A percentile compares a stretch with the other conserved stretches of the same genome.
phyloP scores from a whole-genome alignment of 2,329 filamentous ascomycete species.

The Tricladium varicosporioides region DNA sequence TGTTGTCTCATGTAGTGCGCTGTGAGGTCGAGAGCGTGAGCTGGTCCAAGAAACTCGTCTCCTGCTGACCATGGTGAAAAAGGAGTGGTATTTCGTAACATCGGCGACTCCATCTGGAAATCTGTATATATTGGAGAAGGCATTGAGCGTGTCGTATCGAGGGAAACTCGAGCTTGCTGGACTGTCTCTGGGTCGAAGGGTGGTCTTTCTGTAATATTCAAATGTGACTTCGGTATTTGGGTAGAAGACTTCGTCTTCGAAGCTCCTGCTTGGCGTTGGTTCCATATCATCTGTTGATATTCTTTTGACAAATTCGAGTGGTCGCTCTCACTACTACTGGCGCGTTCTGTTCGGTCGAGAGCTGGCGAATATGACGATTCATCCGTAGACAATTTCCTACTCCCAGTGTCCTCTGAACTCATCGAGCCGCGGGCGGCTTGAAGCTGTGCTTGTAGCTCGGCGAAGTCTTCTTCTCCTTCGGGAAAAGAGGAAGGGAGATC shows the following conservation, averaged over 20 bases:
- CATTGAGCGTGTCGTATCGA: slow-evolving; percentile 21
- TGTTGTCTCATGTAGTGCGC: slow-evolving; percentile 24
- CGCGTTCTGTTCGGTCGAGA: slow-evolving; percentile 24
- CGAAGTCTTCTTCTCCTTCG: slow-evolving; percentile 57
- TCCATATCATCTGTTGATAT: slow-evolving; percentile 24
- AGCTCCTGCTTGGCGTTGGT: slow-evolving; percentile 17
- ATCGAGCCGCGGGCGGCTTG: slow-evolving; percentile 32
- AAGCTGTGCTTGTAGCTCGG: slow-evolving; percentile 54
- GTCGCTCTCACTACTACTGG: slow-evolving; percentile 30
- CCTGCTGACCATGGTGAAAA: slow-evolving; percentile 25
- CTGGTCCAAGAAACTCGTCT: slow-evolving; percentile 26
- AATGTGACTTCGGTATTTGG: slow-evolving; percentile 7
- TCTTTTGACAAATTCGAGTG: slow-evolving; percentile 27
- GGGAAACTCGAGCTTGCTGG: slow-evolving; percentile 16
- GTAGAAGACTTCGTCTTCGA: not conserved
- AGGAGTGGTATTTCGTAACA: slow-evolving; percentile 26
- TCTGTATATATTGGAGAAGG: slow-evolving; percentile 28
- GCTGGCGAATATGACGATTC: slow-evolving; percentile 24
- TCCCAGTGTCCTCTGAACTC: slow-evolving; percentile 20
- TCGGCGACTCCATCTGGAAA: slow-evolving; percentile 26
- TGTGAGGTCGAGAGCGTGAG: slow-evolving; percentile 24
- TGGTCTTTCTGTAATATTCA: slow-evolving; percentile 11
- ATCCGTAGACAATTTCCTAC: slow-evolving; percentile 18
- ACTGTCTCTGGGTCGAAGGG: slow-evolving; percentile 15
- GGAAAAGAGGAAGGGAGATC: slow-evolving; percentile 60